Percentiles rank a stretch among this genome's conserved stretches.
phyloP scores from a whole-genome alignment of 495 filamentous ascomycete genomes.

The Glonium stellatum region DNA sequence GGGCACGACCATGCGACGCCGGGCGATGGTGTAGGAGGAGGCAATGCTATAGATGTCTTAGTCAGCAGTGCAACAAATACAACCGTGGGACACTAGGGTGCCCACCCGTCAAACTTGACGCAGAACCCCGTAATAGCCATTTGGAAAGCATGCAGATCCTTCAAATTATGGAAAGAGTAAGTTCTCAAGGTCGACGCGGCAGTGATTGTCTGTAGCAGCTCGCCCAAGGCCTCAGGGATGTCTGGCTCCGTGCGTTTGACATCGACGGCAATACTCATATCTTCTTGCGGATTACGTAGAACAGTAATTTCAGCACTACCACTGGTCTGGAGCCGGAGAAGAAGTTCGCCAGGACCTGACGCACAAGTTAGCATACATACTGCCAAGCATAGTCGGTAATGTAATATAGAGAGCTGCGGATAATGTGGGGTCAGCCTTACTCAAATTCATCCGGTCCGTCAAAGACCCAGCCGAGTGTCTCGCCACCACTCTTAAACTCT shows the following conservation, averaged over 20 bases:
- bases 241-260: slow-evolving; percentile 18
- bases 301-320: slow-evolving; percentile 28
- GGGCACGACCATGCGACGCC: slow-evolving; percentile 79
- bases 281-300: slow-evolving; percentile 34
- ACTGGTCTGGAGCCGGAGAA: slow-evolving; percentile 32
- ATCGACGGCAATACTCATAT: slow-evolving; percentile 33
- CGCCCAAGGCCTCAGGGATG: slow-evolving; percentile 25
- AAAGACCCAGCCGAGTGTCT: slow-evolving; percentile 33
- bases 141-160: slow-evolving; percentile 70
- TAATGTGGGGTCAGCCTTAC: slow-evolving; percentile 16
- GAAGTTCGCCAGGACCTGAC: slow-evolving; percentile 33
- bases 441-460: slow-evolving; percentile 36
- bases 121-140: slow-evolving; percentile 66
- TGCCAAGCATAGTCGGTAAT: neutral
- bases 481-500: slow-evolving; percentile 54
- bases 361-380: neutral
- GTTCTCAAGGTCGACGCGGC: slow-evolving; percentile 30
- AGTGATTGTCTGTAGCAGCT: slow-evolving; percentile 26
- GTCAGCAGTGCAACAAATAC: neutral
- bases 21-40: slow-evolving; percentile 68
- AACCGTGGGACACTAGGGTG: neutral
- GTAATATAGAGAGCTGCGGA: neutral
- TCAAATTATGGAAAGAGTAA: slow-evolving; percentile 34
- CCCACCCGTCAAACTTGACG: slow-evolving; percentile 64
- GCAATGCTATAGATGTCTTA: slow-evolving; percentile 45